Percentiles rank a stretch among this genome's conserved stretches.
phyloP scores from a whole-genome alignment of 495 filamentous ascomycete species.

The Acidiella bohemica region DNA sequence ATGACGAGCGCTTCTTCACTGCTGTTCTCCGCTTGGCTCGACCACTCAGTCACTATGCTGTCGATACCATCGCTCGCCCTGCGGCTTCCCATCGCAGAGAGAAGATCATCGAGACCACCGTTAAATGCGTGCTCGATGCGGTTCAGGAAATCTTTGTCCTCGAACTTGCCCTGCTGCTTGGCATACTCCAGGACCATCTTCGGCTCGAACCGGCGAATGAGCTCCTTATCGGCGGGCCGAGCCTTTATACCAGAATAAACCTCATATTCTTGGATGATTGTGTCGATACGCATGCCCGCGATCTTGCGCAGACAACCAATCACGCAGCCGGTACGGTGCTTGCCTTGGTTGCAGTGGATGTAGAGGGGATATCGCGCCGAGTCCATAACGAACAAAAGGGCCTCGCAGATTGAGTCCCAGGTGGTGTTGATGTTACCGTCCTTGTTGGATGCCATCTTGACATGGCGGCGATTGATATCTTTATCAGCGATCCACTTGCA shows the following conservation, averaged over 20 bases:
- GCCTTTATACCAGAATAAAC: slow-evolving; percentile 52
- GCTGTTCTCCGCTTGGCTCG: too few species aligned
- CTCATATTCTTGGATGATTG: slow-evolving; percentile 53
- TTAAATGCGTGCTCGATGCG: too few species aligned
- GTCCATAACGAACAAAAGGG: slow-evolving; percentile 52
- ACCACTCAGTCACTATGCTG: too few species aligned
- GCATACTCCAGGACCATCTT: slow-evolving; percentile 16
- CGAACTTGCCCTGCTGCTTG: slow-evolving; percentile 9
- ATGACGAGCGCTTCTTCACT: too few species aligned
- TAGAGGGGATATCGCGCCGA: slow-evolving; percentile 57
- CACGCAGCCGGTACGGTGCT: slow-evolving; percentile 77
- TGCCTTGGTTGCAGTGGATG: slow-evolving; percentile 83
- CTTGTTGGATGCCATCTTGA: slow-evolving; percentile 68
- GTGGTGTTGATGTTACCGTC: slow-evolving; percentile 40
- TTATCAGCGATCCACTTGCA: slow-evolving; percentile 45
- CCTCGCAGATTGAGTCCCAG: slow-evolving; percentile 44
- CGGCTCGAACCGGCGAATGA: slow-evolving; percentile 38
- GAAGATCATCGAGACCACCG: slow-evolving; percentile 12
- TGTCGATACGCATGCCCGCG: slow-evolving; percentile 42
- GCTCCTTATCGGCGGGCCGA: slow-evolving; percentile 38
- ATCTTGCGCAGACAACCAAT: slow-evolving; percentile 57
- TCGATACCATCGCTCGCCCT: too few species aligned
- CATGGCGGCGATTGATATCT: slow-evolving; percentile 51
- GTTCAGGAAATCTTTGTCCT: slow-evolving; percentile 6
- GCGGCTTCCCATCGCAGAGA: too few species aligned